Evolutionary conservation across 1,284 basidiomycete species (phyloP), one percentile per base, ranked within the genome.

Genomic region (Pterula multifida): DNA sequence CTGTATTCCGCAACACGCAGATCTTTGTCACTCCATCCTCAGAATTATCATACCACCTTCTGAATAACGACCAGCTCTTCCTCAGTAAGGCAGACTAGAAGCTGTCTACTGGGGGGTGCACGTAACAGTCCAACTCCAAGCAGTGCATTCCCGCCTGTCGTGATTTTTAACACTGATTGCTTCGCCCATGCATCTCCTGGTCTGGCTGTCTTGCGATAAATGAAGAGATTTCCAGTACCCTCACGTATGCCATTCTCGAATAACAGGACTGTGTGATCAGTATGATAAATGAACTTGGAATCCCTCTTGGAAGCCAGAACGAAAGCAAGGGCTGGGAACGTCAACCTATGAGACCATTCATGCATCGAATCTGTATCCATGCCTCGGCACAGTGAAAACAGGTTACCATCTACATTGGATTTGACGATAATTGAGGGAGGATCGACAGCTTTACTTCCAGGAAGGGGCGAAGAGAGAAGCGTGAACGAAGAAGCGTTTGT

Each of bases 271-370:
- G 73, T 70, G 28, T 67, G 60, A 1, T 66, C 59, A 1, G 71
- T 63, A 59, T 95, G 90, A 57, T 84, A 75, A 1, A 85, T 85
- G 65, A 93, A 90, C 12, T 88, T 77, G 0, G 85, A 80, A 63
- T 95, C 91, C 23, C 81, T 81, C 64, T 98, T 98, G 2, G 91
- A 94, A 1, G 92, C 91, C 25, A 98, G 73, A 17, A 98, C 95
- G 61, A 97, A 98, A 1, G 90, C 77, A 2, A 98, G 75, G 0
- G 93, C 95, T 3, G 90, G 84, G 62, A 83, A 90, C 0, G 92
- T 96, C 9, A 78, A 73, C 1, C 66, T 64, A 63, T 98, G 94
- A 36, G 57, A 68, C 94, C 94, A 98, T 23, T 51, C 55, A 3
- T 66, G 65, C 42, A 70, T 45, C 47, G 60, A 52, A 32, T 61